Evolutionary conservation across 2,329 filamentous ascomycete genomes (phyloP).

Genomic region (Atkinsonella hypoxylon): DNA sequence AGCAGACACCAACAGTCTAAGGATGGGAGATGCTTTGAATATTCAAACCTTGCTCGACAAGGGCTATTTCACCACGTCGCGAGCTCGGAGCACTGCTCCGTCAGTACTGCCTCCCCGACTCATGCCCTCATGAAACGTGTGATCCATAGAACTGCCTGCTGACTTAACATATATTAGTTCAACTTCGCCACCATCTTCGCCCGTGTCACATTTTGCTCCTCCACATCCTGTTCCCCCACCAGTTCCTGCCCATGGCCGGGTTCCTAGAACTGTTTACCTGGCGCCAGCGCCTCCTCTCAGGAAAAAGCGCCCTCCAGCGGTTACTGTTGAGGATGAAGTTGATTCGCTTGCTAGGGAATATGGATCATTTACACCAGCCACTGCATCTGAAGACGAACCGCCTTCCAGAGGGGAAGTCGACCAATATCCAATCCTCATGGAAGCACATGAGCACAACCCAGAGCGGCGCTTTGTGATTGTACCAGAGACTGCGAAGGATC

Average conservation of each 20-base stretch:
- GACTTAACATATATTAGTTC: slow-evolving; percentile 3
- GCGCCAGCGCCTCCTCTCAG: slow-evolving; percentile 5
- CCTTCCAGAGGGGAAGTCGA: slow-evolving; percentile 52
- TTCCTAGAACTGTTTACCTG: slow-evolving; percentile 7
- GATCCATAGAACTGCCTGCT: not conserved
- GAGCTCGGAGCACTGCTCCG: slow-evolving; percentile 23
- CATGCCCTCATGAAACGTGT: not conserved
- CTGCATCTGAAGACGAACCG: slow-evolving; percentile 37
- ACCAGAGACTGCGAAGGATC: slow-evolving; percentile 17
- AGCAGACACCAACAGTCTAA: slow-evolving; percentile 12
- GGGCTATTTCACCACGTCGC: slow-evolving; percentile 38
- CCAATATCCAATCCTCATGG: slow-evolving; percentile 55
- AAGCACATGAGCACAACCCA: slow-evolving; percentile 45
- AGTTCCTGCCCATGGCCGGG: slow-evolving; percentile 6
- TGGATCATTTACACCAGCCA: slow-evolving; percentile 21
- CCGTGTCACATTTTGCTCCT: slow-evolving; percentile 4
- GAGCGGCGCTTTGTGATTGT: slow-evolving; percentile 57
- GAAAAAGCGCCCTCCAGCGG: slow-evolving; percentile 42
- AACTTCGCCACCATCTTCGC: slow-evolving; percentile 11
- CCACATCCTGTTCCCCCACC: slow-evolving; percentile 11
- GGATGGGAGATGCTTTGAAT: slow-evolving; percentile 31
- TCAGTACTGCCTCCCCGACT: slow-evolving; percentile 9
- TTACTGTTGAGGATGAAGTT: slow-evolving; percentile 58
- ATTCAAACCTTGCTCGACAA: slow-evolving; percentile 35
- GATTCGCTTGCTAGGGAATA: slow-evolving; percentile 51